Conservation (phyloP, 2,329 filamentous ascomycete species). For the Huntiella decipiens region DNA sequence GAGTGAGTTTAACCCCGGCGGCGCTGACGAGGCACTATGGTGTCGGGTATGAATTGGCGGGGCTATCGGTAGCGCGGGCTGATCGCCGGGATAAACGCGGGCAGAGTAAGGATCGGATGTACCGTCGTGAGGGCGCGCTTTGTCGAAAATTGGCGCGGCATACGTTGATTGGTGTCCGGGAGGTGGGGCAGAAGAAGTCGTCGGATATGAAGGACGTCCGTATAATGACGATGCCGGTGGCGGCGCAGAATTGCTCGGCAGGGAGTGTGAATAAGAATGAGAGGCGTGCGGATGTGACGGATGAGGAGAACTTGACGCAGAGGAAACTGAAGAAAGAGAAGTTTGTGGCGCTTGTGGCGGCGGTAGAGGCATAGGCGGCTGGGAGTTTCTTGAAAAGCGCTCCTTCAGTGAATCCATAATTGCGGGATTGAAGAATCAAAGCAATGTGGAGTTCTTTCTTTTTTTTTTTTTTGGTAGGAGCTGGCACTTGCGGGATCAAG, state of each 20-base stretch:
- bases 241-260: neutral
- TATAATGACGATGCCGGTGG: conserved; percentile 1
- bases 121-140: neutral
- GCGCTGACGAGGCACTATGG: conserved; percentile 26
- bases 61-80: conserved; percentile 7
- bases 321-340: conserved; percentile 6
- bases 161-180: conserved; percentile 1
- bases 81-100: conserved; percentile 10
- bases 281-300: neutral
- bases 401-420: conserved; percentile 10
- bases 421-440: neutral
- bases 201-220: neutral
- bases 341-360: neutral
- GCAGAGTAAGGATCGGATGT: conserved; percentile 6
- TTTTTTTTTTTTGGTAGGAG: neutral
- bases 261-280: conserved; percentile 4
- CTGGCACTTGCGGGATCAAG: conserved; percentile 1
- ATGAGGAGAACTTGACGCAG: conserved; percentile 6
- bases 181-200: conserved; percentile 1
- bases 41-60: conserved; percentile 21
- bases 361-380: conserved; percentile 8
- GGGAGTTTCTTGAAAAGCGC: conserved; percentile 9
- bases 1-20: conserved; percentile 19
- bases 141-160: neutral
- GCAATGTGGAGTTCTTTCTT: too few species aligned